Conservation (phyloP, 2,329 filamentous ascomycete genomes). For the Cladorrhinum sp. region DNA sequence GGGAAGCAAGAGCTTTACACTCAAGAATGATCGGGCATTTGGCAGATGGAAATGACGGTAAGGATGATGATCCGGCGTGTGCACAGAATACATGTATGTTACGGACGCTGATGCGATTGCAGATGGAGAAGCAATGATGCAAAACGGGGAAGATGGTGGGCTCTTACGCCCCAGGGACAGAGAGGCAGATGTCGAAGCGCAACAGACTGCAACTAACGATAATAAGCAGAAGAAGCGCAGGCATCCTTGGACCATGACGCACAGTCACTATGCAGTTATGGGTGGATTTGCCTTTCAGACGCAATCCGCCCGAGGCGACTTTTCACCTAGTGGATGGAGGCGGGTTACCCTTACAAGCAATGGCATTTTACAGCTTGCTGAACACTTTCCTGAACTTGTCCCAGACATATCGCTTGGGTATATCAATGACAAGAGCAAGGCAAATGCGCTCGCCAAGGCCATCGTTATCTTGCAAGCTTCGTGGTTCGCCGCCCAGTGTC, state of each 20-base stretch:
- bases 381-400: neutral
- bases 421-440: conserved; percentile 17
- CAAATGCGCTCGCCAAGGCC: conserved; percentile 1
- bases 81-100: no score
- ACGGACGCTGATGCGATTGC: neutral
- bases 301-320: neutral
- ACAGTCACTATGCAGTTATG: conserved; percentile 8
- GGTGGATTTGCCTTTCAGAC: neutral
- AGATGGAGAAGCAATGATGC: neutral
- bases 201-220: neutral
- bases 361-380: neutral
- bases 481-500: conserved; percentile 11
- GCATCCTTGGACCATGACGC: conserved; percentile 9
- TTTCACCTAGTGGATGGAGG: neutral
- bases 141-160: neutral
- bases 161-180: no score
- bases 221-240: neutral
- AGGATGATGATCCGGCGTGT: no score
- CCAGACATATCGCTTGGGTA: neutral
- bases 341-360: neutral
- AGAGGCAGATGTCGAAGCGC: neutral
- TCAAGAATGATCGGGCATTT: neutral
- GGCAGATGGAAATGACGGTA: neutral
- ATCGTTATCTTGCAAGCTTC: conserved; percentile 7
- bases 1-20: neutral